Conservation (phyloP, 78 protist genomes). For the Protostelium mycophagum region DNA sequence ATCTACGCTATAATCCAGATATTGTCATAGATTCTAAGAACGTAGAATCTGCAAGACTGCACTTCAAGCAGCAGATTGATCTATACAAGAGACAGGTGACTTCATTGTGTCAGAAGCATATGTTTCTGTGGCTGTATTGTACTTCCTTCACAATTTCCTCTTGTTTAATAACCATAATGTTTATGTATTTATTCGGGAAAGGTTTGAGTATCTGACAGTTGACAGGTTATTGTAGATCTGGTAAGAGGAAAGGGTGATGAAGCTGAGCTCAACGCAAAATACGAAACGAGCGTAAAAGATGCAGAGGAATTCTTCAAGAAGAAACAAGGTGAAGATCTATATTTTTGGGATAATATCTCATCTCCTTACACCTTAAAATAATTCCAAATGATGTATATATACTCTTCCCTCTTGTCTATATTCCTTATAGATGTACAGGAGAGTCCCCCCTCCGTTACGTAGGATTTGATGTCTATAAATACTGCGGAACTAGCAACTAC, state of each 20-base stretch:
- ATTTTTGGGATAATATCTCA: too few relatives aligned
- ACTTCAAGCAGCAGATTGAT: constrained; percentile 18
- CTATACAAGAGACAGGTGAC: constrained; percentile 8
- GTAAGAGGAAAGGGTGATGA: constrained; percentile 55
- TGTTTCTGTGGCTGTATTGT: neutral
- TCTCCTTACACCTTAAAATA: neutral
- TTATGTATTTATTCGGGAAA: too few relatives aligned
- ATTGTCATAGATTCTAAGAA: constrained; percentile 27
- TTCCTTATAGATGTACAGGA: neutral
- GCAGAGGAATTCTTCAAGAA: too few relatives aligned
- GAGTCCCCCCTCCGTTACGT: neutral
- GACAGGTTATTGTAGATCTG: constrained; percentile 19
- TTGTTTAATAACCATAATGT: too few relatives aligned
- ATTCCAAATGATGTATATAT: too few relatives aligned
- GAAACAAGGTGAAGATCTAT: too few relatives aligned
- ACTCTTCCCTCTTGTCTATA: too few relatives aligned
- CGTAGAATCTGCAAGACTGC: neutral
- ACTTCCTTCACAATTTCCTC: too few relatives aligned
- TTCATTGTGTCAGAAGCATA: neutral
- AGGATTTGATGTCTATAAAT: neutral
- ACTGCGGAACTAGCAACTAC: constrained; percentile 1
- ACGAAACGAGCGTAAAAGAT: constrained; percentile 19
- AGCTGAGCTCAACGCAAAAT: constrained; percentile 34
- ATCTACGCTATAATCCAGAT: constrained; percentile 12
- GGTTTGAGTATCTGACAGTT: too few relatives aligned